phyloP scores from a whole-genome alignment of 768 basidiomycete species.

The Mycena maculata region DNA sequence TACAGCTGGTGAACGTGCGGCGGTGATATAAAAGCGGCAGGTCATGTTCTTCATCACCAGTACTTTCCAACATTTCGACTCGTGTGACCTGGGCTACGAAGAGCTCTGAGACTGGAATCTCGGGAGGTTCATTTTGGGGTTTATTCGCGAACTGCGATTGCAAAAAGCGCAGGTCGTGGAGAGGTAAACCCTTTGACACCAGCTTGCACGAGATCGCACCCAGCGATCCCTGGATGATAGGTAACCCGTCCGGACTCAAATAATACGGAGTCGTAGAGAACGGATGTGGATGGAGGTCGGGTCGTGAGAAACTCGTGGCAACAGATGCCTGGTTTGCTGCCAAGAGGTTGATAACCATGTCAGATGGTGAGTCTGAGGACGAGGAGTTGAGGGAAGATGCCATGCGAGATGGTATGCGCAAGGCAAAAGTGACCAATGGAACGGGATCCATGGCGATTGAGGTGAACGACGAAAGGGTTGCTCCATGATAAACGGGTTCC shows the following conservation, averaged over 20 bases:
- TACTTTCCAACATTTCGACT: conserved; percentile 54
- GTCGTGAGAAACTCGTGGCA: conserved; percentile 79
- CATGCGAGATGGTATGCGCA: conserved; percentile 91
- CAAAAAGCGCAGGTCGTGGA: conserved; percentile 64
- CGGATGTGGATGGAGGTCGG: conserved; percentile 73
- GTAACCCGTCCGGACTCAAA: conserved; percentile 55
- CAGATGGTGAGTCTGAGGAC: conserved; percentile 44
- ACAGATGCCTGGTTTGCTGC: conserved; percentile 71
- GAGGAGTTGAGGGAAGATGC: conserved; percentile 65
- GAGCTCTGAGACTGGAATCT: conserved; percentile 64
- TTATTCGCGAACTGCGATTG: conserved; percentile 31
- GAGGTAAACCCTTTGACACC: conserved; percentile 67
- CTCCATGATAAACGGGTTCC: conserved; percentile 73
- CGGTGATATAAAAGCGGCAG: conserved; percentile 75
- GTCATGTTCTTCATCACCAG: conserved; percentile 42
- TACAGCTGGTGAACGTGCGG: conserved; percentile 66
- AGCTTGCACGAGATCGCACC: conserved; percentile 71
- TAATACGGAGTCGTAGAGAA: conserved; percentile 50
- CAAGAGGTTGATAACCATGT: conserved; percentile 86
- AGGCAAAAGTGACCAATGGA: conserved; percentile 89
- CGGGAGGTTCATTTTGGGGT: conserved; percentile 26
- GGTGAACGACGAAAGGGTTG: conserved; percentile 93
- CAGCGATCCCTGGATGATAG: conserved; percentile 56
- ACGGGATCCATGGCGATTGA: conserved; percentile 91
- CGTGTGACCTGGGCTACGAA: conserved; percentile 84